Conservation (phyloP, 306 rosid species). For the Luffa acutangula region DNA sequence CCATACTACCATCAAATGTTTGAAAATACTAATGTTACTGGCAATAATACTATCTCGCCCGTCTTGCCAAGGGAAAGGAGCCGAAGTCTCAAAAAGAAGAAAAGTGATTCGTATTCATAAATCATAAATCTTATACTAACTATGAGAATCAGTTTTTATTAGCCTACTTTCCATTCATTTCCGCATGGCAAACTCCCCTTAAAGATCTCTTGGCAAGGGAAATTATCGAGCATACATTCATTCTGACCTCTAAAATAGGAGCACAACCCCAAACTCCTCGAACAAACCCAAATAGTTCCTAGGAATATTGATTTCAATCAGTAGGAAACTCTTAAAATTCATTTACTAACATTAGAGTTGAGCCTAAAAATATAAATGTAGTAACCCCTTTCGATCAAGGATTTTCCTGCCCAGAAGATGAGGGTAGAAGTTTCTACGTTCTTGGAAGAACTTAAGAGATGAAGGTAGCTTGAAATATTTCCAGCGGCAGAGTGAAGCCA, state of each 20-base stretch:
- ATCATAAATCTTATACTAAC: neutral
- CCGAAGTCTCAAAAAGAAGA: neutral
- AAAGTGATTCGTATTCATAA: neutral
- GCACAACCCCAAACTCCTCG: neutral
- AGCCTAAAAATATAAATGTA: neutral
- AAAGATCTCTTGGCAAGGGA: neutral
- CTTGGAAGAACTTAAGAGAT: neutral
- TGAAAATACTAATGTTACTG: neutral
- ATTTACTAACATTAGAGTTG: neutral
- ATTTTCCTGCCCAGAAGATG: neutral
- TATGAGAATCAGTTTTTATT: no score
- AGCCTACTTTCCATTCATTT: neutral
- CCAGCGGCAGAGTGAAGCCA: neutral
- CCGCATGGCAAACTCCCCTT: neutral
- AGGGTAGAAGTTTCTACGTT: neutral
- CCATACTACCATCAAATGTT: neutral
- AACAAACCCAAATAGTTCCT: neutral
- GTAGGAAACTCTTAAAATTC: neutral
- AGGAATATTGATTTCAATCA: neutral
- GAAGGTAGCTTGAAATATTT: neutral
- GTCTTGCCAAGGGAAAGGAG: neutral
- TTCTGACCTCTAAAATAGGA: neutral
- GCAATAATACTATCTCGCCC: neutral
- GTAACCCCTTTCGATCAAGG: neutral
- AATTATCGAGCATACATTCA: neutral